Evolutionary conservation across 2,329 filamentous ascomycete genomes (phyloP).

Genomic region (Aspergillus persii): DNA sequence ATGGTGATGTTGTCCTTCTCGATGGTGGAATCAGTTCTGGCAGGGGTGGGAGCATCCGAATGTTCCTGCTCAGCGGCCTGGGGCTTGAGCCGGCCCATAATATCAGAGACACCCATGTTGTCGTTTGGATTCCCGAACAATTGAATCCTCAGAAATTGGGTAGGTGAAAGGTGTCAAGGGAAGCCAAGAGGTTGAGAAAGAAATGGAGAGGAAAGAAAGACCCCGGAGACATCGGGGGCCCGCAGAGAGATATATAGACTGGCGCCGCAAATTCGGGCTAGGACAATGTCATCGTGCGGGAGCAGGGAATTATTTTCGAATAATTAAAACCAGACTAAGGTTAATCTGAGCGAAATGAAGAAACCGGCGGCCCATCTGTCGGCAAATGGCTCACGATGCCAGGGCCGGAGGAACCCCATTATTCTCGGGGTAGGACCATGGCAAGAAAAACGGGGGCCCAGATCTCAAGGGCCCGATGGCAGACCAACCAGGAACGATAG

Average conservation of each 20-base stretch:
- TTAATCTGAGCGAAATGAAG: conserved; percentile 7
- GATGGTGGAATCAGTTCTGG: conserved; percentile 29
- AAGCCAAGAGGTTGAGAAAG: conserved; percentile 1
- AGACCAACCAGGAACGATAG: conserved; percentile 20
- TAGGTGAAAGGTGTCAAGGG: conserved; percentile 2
- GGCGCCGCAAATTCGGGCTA: conserved; percentile 7
- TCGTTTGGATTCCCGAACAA: conserved; percentile 2
- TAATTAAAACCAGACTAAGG: conserved; percentile 5
- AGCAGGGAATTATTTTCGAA: conserved; percentile 12
- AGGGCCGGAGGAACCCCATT: conserved; percentile 11
- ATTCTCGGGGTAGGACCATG: conserved; percentile 18
- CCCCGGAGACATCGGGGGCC: background rate
- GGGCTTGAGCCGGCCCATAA: conserved; percentile 32
- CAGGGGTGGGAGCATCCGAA: conserved; percentile 33
- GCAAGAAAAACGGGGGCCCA: conserved; percentile 30
- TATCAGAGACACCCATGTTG: conserved; percentile 30
- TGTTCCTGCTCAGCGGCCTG: conserved; percentile 30
- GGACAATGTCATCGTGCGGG: conserved; percentile 13
- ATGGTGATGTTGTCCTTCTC: conserved; percentile 34
- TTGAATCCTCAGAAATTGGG: background rate
- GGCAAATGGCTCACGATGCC: conserved; percentile 13
- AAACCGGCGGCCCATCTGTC: conserved; percentile 6
- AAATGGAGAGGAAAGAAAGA: conserved; percentile 3
- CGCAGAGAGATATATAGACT: conserved; percentile 24
- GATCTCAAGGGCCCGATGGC: conserved; percentile 23